These are phyloP conservation scores for Paspalum vaginatum DNA, from an alignment of 176 grass and related monocot genomes.

Conservation along the genomic window DNA sequence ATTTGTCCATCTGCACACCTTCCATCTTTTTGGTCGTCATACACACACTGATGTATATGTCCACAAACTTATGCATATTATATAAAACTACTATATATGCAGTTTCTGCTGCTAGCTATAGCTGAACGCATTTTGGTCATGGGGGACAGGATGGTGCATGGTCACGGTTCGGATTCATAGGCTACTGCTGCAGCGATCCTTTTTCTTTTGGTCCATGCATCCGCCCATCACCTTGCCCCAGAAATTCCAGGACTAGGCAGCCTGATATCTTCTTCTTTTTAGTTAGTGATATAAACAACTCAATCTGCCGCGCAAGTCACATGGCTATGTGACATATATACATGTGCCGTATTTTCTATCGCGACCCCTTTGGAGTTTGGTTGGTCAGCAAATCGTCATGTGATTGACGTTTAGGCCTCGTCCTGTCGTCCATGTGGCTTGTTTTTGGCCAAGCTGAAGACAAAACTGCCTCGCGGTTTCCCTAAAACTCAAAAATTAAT, in stretches of 20 bases:
- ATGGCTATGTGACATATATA: neutral
- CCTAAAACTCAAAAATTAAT: neutral
- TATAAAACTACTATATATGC: no score
- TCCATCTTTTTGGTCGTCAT: no score
- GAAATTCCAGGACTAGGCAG: neutral
- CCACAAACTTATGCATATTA: no score
- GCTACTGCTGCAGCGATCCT: neutral
- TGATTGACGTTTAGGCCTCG: conserved; percentile 26
- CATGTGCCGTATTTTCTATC: neutral
- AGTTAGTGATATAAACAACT: neutral
- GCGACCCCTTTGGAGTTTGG: neutral
- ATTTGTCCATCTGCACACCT: neutral
- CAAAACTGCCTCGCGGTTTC: neutral
- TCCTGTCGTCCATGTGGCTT: neutral
- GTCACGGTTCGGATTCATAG: neutral
- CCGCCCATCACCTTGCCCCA: neutral
- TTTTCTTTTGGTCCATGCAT: neutral
- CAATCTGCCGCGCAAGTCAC: neutral
- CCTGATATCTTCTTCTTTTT: neutral
- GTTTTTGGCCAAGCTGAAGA: neutral
- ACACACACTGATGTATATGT: no score
- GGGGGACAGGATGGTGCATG: neutral
- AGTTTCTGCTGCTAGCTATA: no score
- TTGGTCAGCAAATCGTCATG: conserved; percentile 13
- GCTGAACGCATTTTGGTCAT: neutral